These are phyloP conservation scores for Pythium vanterpoolii DNA, from an alignment of 352 stramenopile genomes.

Conservation along the genomic window DNA sequence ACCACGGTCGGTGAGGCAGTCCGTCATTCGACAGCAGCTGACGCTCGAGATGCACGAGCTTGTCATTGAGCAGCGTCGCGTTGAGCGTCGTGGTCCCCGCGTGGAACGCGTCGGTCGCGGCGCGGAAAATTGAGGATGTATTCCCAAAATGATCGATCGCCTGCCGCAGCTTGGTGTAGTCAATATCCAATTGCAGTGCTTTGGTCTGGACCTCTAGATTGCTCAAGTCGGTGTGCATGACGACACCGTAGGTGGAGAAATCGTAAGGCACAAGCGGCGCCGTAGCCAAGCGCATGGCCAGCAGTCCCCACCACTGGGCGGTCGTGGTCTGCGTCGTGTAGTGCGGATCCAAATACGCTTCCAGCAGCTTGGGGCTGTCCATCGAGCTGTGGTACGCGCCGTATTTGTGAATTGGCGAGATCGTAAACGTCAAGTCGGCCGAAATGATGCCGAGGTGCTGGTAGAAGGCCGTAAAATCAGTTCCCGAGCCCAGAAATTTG, in stretches of 20 bases:
- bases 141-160: slow-evolving; percentile 1
- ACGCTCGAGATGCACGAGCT: slow-evolving; percentile 9
- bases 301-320: slow-evolving; percentile 35
- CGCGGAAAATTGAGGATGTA: neutral
- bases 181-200: neutral
- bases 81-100: too few relatives aligned
- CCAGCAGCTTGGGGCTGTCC: slow-evolving; percentile 62
- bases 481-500: slow-evolving; percentile 62
- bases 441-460: slow-evolving; percentile 84
- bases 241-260: slow-evolving; percentile 21
- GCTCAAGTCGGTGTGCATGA: slow-evolving; percentile 30
- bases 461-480: slow-evolving; percentile 83
- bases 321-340: slow-evolving; percentile 33
- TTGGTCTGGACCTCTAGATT: slow-evolving; percentile 10
- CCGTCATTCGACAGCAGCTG: slow-evolving; percentile 6
- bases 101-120: neutral
- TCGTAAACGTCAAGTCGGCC: slow-evolving; percentile 61
- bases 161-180: slow-evolving; percentile 7
- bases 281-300: slow-evolving; percentile 35
- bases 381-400: slow-evolving; percentile 80
- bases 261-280: slow-evolving; percentile 18
- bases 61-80: slow-evolving; percentile 7
- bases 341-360: slow-evolving; percentile 40
- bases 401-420: slow-evolving; percentile 32
- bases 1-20: slow-evolving; percentile 6